A percentile compares a stretch with the other conserved stretches of the same genome.
These are phyloP conservation scores for Martiniozyma abietophila DNA, from an alignment of 805 yeast species.

Conservation along the genomic window DNA sequence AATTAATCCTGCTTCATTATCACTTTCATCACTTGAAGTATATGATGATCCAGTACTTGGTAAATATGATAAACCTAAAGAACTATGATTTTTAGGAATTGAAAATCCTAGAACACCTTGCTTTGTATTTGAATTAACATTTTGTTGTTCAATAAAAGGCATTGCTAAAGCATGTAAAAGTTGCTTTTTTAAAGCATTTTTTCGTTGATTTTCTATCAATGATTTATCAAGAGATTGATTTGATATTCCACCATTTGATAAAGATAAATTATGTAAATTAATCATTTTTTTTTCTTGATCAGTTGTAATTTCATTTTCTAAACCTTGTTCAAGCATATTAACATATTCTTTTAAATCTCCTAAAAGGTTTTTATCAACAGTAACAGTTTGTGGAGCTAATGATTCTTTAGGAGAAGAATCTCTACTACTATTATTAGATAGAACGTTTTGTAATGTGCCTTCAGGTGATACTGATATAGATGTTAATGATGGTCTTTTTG, in stretches of 20 bases:
- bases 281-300: conserved; percentile 32
- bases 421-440: background rate
- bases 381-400: conserved; percentile 7
- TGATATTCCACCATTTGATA: no score
- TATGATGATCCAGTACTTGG: conserved; percentile 1
- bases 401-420: conserved; percentile 3
- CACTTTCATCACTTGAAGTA: background rate
- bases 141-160: conserved; percentile 43
- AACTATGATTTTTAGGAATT: conserved; percentile 18
- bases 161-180: conserved; percentile 57
- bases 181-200: conserved; percentile 34
- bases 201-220: conserved; percentile 31
- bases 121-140: conserved; percentile 7
- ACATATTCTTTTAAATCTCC: conserved; percentile 43
- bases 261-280: conserved; percentile 48
- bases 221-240: no score
- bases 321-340: conserved; percentile 34
- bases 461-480: no score
- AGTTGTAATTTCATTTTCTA: conserved; percentile 14
- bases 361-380: conserved; percentile 16
- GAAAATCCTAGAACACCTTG: conserved; percentile 21
- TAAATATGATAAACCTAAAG: conserved; percentile 19
- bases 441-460: no score
- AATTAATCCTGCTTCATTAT: conserved; percentile 2
- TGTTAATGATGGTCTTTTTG: no score